These are phyloP conservation scores for Chaetomiaceae sp. DNA, from an alignment of 2,329 filamentous ascomycete species.

Conservation along the genomic window DNA sequence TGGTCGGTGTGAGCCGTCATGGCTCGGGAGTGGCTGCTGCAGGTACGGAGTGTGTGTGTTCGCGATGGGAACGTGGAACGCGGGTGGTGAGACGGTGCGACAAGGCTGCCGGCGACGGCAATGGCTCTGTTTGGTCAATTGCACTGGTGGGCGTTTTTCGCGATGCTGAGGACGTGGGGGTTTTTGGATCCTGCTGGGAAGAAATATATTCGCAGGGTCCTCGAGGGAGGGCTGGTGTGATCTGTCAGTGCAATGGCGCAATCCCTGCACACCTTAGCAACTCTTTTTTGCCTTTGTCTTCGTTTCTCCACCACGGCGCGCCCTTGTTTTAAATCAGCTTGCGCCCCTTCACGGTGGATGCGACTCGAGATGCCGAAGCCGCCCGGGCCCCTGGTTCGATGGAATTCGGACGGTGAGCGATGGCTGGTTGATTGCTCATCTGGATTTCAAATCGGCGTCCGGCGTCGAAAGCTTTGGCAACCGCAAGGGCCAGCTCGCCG, in stretches of 20 bases:
- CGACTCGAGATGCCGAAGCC: constrained; percentile 5
- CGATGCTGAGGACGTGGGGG: constrained; percentile 16
- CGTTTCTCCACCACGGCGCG: constrained; percentile 9
- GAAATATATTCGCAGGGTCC: not conserved
- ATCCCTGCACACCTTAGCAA: not conserved
- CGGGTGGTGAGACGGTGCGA: constrained; percentile 2
- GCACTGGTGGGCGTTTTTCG: not conserved
- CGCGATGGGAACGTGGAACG: not conserved
- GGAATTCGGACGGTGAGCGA: constrained; percentile 10
- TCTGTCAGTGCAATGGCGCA: constrained; percentile 17
- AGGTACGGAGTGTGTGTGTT: too few species aligned
- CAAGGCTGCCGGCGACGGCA: not conserved
- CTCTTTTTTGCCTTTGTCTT: constrained; percentile 7
- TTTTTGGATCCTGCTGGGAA: constrained; percentile 3
- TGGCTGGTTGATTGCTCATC: constrained; percentile 15
- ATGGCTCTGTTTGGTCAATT: constrained; percentile 19
- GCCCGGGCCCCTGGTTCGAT: constrained; percentile 1
- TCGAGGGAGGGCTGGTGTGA: constrained; percentile 13
- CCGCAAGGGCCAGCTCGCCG: not conserved
- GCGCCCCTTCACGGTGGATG: not conserved
- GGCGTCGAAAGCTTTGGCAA: not conserved
- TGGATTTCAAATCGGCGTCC: constrained; percentile 14
- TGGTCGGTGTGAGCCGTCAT: constrained; percentile 32
- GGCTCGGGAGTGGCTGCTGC: constrained; percentile 14
- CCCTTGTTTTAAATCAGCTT: constrained; percentile 19